phyloP scores from a whole-genome alignment of 2,329 filamentous ascomycete genomes.

The Trichoderma asperellum region DNA sequence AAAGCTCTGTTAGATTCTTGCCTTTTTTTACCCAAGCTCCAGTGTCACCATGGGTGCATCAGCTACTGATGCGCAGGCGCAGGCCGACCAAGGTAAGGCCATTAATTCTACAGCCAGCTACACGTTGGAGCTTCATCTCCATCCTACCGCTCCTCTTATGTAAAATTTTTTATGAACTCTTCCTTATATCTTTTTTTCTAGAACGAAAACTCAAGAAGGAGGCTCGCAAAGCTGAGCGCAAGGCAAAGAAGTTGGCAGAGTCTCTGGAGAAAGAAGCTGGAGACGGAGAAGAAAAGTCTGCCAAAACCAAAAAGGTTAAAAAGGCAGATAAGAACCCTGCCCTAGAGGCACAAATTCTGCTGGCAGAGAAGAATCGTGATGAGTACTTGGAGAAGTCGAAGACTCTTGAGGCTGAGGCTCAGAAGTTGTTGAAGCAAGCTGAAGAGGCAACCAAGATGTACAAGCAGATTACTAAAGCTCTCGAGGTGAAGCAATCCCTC shows the following conservation, averaged over 20 bases:
- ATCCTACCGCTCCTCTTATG: background rate
- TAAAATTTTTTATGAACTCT: background rate
- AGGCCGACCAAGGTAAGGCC: background rate
- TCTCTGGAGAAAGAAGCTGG: background rate
- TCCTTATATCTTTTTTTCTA: background rate
- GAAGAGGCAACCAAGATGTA: constrained; percentile 41
- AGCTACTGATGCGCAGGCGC: background rate
- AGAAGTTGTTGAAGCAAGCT: constrained; percentile 47
- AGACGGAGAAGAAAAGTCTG: background rate
- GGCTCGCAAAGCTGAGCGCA: constrained; percentile 42
- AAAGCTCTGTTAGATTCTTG: background rate
- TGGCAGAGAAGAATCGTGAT: constrained; percentile 46
- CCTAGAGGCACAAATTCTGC: background rate
- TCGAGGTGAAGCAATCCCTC: background rate
- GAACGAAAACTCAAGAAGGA: constrained; percentile 35
- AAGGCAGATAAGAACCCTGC: background rate
- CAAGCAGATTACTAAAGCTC: constrained; percentile 32
- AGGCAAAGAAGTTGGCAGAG: constrained; percentile 36
- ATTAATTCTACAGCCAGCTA: background rate
- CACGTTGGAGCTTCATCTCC: background rate
- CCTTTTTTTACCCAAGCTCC: background rate
- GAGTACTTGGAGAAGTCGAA: constrained; percentile 44
- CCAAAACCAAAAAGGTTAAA: background rate
- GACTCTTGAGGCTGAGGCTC: constrained; percentile 47
- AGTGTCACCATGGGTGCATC: constrained; percentile 13